Evolutionary conservation across 176 grass and related monocot genomes (phyloP), one percentile per base, ranked within the genome.

Genomic region (Zea luxurians): DNA sequence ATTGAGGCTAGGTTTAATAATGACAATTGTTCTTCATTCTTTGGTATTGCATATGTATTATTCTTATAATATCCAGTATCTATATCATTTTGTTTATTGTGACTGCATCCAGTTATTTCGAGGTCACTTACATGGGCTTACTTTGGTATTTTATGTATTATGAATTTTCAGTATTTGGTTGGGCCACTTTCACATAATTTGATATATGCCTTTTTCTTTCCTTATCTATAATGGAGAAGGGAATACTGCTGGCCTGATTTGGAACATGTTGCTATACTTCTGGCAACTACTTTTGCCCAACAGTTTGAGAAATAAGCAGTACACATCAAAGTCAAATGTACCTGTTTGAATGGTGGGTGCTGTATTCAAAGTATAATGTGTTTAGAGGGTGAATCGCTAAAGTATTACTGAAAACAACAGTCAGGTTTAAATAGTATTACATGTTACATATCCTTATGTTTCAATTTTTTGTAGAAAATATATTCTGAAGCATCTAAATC

Each of bases 311-410:
- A 67, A 20, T 44, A 44, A 67, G 65, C 40, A 42, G 16, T 44
- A 18, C 40, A 8, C 16, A 67, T n/a, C 65, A 67, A 67, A 16
- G 17, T 67, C 3, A 44, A 58, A 34, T 44, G n/a, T 44, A 4
- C 53, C 38, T 60, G n/a, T 60, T 75, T 44, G 11, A 45, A 35
- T 46, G 18, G 11, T 34, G 12, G 36, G 15, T 73, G 49, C 15
- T 71, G 47, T 52, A 53, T 38, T 55, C 27, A 37, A 72, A 35
- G 3, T 53, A 55, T 55, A 40, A 15, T 16, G 41, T 59, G 11
- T 74, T 41, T 74, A 53, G 58, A 42, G 16, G 71, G 8, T 61
- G 5, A 13, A 16, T 75, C 44, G 38, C 54, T 75, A 75, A 34
- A 61, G 59, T 75, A 44, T 27, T 44, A 21, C 72, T 61, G 50